Evolutionary conservation across 1,139 yeast species (phyloP).

Genomic region (Pichia sp.): DNA sequence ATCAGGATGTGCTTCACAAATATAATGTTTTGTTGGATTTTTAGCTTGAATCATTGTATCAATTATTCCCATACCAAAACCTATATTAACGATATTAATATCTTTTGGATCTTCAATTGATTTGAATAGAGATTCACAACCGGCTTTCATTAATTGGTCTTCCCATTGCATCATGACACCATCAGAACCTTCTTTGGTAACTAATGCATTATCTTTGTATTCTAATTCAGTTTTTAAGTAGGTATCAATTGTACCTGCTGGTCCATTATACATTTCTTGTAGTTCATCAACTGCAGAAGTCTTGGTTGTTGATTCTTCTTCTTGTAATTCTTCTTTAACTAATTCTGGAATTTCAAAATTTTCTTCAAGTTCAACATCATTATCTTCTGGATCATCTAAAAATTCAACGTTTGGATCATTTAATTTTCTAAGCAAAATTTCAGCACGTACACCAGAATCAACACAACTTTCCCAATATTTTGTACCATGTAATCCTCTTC

Average conservation of each 20-base stretch:
- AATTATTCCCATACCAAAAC: constrained; percentile 96
- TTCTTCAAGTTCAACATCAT: not conserved
- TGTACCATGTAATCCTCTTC: constrained; percentile 40
- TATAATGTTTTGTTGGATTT: constrained; percentile 68
- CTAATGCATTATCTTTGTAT: constrained; percentile 63
- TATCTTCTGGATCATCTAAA: constrained; percentile 35
- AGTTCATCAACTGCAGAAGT: constrained; percentile 1
- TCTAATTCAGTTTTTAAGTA: constrained; percentile 63
- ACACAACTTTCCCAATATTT: constrained; percentile 43
- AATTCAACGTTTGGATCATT: constrained; percentile 53
- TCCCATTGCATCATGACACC: constrained; percentile 99
- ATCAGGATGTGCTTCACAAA: constrained; percentile 93
- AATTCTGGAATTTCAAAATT: constrained; percentile 13
- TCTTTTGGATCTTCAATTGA: constrained; percentile 37
- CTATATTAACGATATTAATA: constrained; percentile 66
- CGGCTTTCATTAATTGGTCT: constrained; percentile 68
- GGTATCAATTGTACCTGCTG: constrained; percentile 58
- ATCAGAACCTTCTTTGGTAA: constrained; percentile 68
- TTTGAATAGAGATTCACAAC: constrained; percentile 62
- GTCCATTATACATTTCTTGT: constrained; percentile 34
- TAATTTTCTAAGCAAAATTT: constrained; percentile 67
- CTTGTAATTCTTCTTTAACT: constrained; percentile 13
- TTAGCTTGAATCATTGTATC: constrained; percentile 65
- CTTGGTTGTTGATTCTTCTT: not conserved
- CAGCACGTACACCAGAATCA: constrained; percentile 89